Base-by-base conservation (phyloP, 352 stramenopile species). In the Phytophthora syringae region DNA sequence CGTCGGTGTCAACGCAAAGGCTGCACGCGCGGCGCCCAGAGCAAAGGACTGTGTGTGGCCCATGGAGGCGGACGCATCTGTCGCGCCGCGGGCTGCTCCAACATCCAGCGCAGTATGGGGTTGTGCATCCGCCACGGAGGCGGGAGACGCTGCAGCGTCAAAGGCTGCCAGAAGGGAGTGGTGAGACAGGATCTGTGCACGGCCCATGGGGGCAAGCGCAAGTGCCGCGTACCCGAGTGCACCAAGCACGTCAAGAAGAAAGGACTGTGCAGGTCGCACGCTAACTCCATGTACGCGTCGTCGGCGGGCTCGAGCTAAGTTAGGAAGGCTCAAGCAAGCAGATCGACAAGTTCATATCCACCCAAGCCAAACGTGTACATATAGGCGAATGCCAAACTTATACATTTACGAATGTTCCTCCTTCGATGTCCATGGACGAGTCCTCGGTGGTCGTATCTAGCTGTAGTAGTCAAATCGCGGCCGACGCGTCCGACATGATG, bases 161-260 rank as follows among this genome's bases (percentile, higher is more conserved):
- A 86, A 12, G 85, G 84, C 25, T 95, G 88, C 45, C 80, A 92
- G 48, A 95, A 93, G 54, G 87, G 88, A 18, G 88, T 93, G n/a
- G 86, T 94, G 52, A 84, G 88, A 13, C 87, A 94, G 70, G 86
- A 93, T 42, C 62, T 95, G 63, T 95, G 88, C 72, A 95, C 88
- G 22, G 87, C 86, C 20, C 89, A 97, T 54, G 89, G 89, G 10
- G 89, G 85, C 58, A 94, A 94, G 63, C 83, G 84, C 67, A 94
- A 94, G 67, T 94, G 85, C 53, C 81, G 79, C 25, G 76, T 94
- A 34, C 76, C 86, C 4, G 82, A 91, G 22, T 94, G 85, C 79
- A 91, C 76, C 49, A 94, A 94, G 71, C 85, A 92, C 67, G 85
- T 94, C 43, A 94, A 94, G 78, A 94, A 93, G 78, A 89, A 89